phyloP scores from a whole-genome alignment of 768 basidiomycete genomes.

The Rhodotorula paludigena region DNA sequence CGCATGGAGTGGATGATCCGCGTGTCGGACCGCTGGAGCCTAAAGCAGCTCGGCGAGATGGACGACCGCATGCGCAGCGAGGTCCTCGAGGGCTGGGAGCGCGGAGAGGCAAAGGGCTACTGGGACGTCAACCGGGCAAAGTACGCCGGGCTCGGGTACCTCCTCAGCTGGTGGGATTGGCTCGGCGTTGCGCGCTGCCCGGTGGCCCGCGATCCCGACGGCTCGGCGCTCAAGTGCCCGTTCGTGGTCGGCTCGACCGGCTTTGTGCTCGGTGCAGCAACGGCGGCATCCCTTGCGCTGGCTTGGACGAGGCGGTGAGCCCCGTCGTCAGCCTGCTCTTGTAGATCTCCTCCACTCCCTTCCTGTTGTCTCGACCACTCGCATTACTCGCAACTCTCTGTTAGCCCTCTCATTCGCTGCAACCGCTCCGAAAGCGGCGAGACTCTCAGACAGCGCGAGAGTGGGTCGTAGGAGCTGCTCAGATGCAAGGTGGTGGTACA shows the following conservation, averaged over 20 bases:
- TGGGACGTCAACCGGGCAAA: conserved; percentile 30
- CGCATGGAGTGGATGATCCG: conserved; percentile 90
- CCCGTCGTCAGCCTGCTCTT: background rate
- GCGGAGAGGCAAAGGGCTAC: conserved; percentile 48
- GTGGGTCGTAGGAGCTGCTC: too few species aligned
- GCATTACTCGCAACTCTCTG: too few species aligned
- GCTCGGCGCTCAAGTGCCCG: conserved; percentile 21
- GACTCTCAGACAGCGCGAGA: too few species aligned
- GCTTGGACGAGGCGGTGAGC: background rate
- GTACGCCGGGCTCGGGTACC: conserved; percentile 1
- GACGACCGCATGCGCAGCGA: conserved; percentile 61
- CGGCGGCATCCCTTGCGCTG: background rate
- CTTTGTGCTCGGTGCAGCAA: conserved; percentile 11
- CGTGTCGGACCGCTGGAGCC: conserved; percentile 75
- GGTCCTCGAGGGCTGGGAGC: conserved; percentile 82
- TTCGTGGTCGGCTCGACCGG: conserved; percentile 24
- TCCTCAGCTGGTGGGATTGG: background rate
- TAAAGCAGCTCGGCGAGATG: conserved; percentile 71
- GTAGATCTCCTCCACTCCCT: background rate
- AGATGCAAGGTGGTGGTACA: background rate
- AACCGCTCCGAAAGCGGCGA: background rate
- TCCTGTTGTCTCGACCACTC: too few species aligned
- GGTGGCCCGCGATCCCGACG: conserved; percentile 21
- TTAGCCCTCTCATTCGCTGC: background rate
- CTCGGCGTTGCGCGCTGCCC: conserved; percentile 18